Percentiles rank a stretch among this genome's conserved stretches.
Conservation (phyloP, 2,329 filamentous ascomycete genomes). For the Ceratocystis eucalypticola region DNA sequence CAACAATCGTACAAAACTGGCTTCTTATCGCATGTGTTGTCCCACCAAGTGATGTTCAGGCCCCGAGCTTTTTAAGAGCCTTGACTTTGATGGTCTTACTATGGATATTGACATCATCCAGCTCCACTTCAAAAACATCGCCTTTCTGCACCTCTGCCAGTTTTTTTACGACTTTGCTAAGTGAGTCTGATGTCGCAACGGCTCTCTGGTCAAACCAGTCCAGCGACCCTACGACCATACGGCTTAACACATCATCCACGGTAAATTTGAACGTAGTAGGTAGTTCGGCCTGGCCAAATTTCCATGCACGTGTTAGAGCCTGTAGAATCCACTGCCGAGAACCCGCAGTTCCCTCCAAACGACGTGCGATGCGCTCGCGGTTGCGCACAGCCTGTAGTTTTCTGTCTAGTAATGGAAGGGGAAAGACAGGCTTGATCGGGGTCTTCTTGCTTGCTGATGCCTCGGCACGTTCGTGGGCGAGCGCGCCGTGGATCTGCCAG, state of each 20-base stretch:
- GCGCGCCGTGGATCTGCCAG: constrained; percentile 51
- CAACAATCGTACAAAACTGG: not conserved
- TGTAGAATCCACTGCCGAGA: constrained; percentile 43
- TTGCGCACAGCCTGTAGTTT: constrained; percentile 39
- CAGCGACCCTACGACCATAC: constrained; percentile 31
- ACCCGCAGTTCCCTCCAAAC: constrained; percentile 33
- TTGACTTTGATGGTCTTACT: constrained; percentile 34
- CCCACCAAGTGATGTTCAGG: not conserved
- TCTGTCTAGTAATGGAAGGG: constrained; percentile 27
- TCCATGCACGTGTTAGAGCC: constrained; percentile 47
- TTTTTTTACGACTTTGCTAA: constrained; percentile 29
- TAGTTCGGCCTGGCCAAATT: constrained; percentile 35
- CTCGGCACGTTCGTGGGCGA: constrained; percentile 33
- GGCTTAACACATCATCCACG: constrained; percentile 29
- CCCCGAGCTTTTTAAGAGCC: constrained; percentile 26
- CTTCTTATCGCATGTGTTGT: not conserved
- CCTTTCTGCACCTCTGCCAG: constrained; percentile 34
- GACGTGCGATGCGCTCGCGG: constrained; percentile 38
- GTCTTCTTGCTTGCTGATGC: constrained; percentile 17
- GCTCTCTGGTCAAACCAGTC: constrained; percentile 34
- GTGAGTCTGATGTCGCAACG: constrained; percentile 31
- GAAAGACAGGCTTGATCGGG: not conserved
- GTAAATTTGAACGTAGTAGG: constrained; percentile 38
- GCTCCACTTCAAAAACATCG: constrained; percentile 43
- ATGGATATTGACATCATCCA: constrained; percentile 41